A percentile compares a stretch with the other conserved stretches of the same genome.
phyloP scores from a whole-genome alignment of 2,329 filamentous ascomycete species.

The Dissoconium aciculare region DNA sequence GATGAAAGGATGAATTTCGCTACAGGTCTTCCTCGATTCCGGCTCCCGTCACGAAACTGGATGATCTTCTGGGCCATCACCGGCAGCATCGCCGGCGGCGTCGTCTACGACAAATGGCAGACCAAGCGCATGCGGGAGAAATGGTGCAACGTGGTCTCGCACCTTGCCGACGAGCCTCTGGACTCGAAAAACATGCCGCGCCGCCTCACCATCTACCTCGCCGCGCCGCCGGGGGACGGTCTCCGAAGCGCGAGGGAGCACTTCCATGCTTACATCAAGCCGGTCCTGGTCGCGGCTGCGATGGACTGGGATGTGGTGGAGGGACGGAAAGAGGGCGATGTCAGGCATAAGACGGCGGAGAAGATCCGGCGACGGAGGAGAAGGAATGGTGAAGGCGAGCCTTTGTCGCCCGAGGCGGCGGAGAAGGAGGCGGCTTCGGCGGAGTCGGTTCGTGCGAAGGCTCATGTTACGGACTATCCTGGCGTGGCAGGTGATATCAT shows the following conservation, averaged over 20 bases:
- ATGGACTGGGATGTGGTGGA: constrained; percentile 95
- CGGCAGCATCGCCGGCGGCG: constrained; percentile 59
- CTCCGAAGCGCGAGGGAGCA: constrained; percentile 78
- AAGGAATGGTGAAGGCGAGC: constrained; percentile 40
- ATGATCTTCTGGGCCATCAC: constrained; percentile 80
- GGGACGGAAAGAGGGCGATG: constrained; percentile 80
- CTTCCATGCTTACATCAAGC: constrained; percentile 92
- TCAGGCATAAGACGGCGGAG: constrained; percentile 74
- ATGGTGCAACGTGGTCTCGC: constrained; percentile 74
- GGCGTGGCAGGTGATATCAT: constrained; percentile 73
- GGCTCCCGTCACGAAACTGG: constrained; percentile 92
- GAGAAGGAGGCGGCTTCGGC: constrained; percentile 44
- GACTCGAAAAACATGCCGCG: constrained; percentile 58
- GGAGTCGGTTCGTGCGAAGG: constrained; percentile 46
- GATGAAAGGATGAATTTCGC: constrained; percentile 2
- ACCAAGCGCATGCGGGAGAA: constrained; percentile 73
- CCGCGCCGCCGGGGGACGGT: constrained; percentile 74
- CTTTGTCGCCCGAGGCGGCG: constrained; percentile 32
- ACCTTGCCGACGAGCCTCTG: constrained; percentile 66
- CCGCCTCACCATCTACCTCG: constrained; percentile 72
- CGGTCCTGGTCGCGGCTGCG: constrained; percentile 73
- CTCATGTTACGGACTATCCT: constrained; percentile 54
- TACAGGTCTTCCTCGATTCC: constrained; percentile 65
- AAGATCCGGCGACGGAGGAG: constrained; percentile 55
- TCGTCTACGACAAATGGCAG: constrained; percentile 85